phyloP scores from a whole-genome alignment of 129 eudicot genomes.

The Flaveria robusta region DNA sequence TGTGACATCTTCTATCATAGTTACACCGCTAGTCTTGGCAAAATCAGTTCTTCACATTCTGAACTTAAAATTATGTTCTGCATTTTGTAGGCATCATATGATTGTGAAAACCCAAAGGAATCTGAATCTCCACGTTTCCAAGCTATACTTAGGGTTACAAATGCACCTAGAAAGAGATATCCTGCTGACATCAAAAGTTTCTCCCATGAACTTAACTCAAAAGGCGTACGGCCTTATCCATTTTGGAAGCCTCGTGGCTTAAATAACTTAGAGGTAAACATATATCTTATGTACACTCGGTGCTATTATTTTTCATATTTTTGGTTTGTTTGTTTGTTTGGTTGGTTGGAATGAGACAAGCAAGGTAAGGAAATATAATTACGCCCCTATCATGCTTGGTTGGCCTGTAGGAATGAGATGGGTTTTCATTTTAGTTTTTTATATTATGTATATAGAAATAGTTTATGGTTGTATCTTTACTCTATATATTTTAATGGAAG shows the following conservation, averaged over 20 bases:
- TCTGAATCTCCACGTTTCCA: slow-evolving; percentile 99
- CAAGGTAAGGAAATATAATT: slow-evolving; percentile 6
- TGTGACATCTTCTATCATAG: slow-evolving; percentile 7
- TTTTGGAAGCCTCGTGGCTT: slow-evolving; percentile 96
- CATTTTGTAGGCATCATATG: slow-evolving; percentile 65
- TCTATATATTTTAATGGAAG: background rate
- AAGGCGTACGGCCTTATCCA: slow-evolving; percentile 97
- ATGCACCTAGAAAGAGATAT: slow-evolving; percentile 89
- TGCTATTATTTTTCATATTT: slow-evolving; percentile 12
- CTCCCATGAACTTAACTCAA: slow-evolving; percentile 95
- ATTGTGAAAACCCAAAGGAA: slow-evolving; percentile 96
- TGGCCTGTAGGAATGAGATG: background rate
- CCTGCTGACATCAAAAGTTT: slow-evolving; percentile 96
- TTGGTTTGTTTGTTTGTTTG: background rate
- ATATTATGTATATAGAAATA: background rate
- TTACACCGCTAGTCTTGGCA: slow-evolving; percentile 2
- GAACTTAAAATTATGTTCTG: background rate
- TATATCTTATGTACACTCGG: background rate
- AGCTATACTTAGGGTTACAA: slow-evolving; percentile 95
- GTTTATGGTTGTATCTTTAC: background rate
- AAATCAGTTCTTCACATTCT: background rate
- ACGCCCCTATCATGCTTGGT: background rate
- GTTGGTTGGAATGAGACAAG: background rate
- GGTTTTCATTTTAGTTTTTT: background rate
- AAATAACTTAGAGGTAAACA: slow-evolving; percentile 81